Conservation (phyloP, 768 basidiomycete species). For the Cubamyces sp. region DNA sequence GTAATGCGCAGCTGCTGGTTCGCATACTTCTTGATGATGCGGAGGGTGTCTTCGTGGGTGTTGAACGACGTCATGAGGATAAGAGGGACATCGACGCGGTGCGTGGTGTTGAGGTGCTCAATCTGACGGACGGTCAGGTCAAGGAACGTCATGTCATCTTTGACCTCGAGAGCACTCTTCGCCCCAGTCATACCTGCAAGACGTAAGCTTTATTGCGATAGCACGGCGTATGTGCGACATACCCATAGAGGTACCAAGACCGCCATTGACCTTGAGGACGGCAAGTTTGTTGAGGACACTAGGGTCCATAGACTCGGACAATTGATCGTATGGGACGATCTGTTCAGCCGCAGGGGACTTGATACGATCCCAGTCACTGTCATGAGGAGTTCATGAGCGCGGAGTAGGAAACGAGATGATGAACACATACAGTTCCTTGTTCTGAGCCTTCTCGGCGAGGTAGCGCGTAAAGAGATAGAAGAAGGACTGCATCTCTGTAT, state of each 20-base stretch:
- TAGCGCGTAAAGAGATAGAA: slow-evolving; percentile 96
- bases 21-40: slow-evolving; percentile 96
- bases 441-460: slow-evolving; percentile 48
- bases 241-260: slow-evolving; percentile 91
- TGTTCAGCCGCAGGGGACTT: slow-evolving; percentile 85
- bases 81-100: slow-evolving; percentile 88
- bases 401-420: slow-evolving; percentile 4
- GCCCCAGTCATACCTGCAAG: slow-evolving; percentile 76
- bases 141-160: slow-evolving; percentile 97
- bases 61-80: slow-evolving; percentile 99
- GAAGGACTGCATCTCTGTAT: slow-evolving; percentile 95
- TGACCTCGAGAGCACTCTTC: slow-evolving; percentile 93
- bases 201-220: not conserved
- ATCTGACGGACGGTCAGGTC: slow-evolving; percentile 94
- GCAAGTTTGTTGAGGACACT: slow-evolving; percentile 87
- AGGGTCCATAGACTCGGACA: slow-evolving; percentile 57
- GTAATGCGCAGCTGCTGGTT: slow-evolving; percentile 94
- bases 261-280: slow-evolving; percentile 94
- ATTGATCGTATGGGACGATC: slow-evolving; percentile 79
- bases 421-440: slow-evolving; percentile 75
- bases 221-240: slow-evolving; percentile 28
- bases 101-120: slow-evolving; percentile 88
- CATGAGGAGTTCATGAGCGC: not conserved
- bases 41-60: slow-evolving; percentile 96
- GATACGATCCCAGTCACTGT: slow-evolving; percentile 51